Evolutionary conservation across 1,139 yeast species (phyloP), one percentile per base, ranked within the genome.

Genomic region (Debaryomycetaceae sp.): DNA sequence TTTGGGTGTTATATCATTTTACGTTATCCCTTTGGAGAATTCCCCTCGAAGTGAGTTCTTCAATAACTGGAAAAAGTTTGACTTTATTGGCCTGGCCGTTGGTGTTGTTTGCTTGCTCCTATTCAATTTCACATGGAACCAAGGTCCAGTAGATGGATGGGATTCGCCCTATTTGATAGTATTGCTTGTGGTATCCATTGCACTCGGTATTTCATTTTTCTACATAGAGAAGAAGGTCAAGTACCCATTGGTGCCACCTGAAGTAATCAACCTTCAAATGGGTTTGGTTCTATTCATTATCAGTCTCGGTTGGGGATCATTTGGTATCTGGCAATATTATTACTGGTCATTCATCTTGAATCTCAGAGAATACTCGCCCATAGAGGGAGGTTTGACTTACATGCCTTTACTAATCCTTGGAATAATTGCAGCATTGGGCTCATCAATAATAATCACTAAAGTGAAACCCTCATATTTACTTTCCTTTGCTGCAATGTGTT

Each of bases 61-160:
- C 9, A 42, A 46, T 11, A 44, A 43, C 31, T 34, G 46, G 7
- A 44, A 45, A 35, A 41, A 49, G 11, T 66, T 78, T 57, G 83
- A 79, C 50, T 62, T 71, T 54, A 41, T 64, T 5, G 84, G 83
- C 5, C 65, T 80, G 0, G n/a, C 57, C 0, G 44, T 71, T 24
- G 83, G 83, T 6, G 69, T 78, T 3, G 45, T 60, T 8, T 82
- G 83, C 0, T 58, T 79, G 40, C 65, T 79, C 5, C 51, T 78
- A 29, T 63, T 80, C 52, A 78, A 76, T 51, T 76, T 80, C 55
- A 72, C 72, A 5, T 73, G 81, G 74, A 78, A 75, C 48, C 83
- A 79, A 52, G 83, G 80, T 4, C 80, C 83, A 0, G 64, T 71
- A 5, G 76, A 60, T 6, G 80, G 83, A 2, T 80, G 83, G 83